Conservation (phyloP, 2,329 filamentous ascomycete genomes). For the Chaetothyriales sp. region DNA sequence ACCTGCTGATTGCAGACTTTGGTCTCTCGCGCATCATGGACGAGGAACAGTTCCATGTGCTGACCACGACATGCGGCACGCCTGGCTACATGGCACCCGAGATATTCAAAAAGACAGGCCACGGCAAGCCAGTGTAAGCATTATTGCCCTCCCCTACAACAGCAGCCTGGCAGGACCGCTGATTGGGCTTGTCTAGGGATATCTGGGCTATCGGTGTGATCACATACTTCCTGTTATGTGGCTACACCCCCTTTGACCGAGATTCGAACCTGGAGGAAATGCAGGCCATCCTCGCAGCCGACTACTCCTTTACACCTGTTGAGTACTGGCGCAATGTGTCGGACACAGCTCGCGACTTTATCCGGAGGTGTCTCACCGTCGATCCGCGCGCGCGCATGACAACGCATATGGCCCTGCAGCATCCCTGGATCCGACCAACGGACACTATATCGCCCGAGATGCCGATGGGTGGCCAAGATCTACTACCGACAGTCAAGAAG, state of each 20-base stretch:
- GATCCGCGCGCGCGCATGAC: conserved; percentile 80
- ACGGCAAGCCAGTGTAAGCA: conserved; percentile 78
- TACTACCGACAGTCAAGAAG: conserved; percentile 52
- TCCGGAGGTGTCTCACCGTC: conserved; percentile 78
- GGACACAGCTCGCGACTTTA: conserved; percentile 73
- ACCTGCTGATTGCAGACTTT: conserved; percentile 93
- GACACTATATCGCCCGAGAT: conserved; percentile 26
- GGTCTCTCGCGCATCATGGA: conserved; percentile 96
- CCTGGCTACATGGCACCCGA: conserved; percentile 98
- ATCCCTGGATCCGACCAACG: conserved; percentile 48
- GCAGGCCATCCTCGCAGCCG: conserved; percentile 92
- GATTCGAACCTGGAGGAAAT: conserved; percentile 98
- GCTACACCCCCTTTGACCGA: conserved; percentile 94
- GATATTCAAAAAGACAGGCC: conserved; percentile 97
- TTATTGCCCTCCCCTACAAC: neutral
- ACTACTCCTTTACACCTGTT: conserved; percentile 85
- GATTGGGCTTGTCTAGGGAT: conserved; percentile 39
- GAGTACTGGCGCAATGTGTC: conserved; percentile 97
- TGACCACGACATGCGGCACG: conserved; percentile 94
- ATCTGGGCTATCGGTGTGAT: conserved; percentile 98
- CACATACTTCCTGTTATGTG: conserved; percentile 94
- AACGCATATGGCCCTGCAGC: conserved; percentile 58
- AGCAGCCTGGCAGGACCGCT: conserved; percentile 1
- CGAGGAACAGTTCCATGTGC: conserved; percentile 91
- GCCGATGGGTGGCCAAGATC: conserved; percentile 31